Percentiles rank a stretch among this genome's conserved stretches.
These are phyloP conservation scores for Lanmaoa pseudosensibilis DNA, from an alignment of 768 basidiomycete species.

Conservation along the genomic window DNA sequence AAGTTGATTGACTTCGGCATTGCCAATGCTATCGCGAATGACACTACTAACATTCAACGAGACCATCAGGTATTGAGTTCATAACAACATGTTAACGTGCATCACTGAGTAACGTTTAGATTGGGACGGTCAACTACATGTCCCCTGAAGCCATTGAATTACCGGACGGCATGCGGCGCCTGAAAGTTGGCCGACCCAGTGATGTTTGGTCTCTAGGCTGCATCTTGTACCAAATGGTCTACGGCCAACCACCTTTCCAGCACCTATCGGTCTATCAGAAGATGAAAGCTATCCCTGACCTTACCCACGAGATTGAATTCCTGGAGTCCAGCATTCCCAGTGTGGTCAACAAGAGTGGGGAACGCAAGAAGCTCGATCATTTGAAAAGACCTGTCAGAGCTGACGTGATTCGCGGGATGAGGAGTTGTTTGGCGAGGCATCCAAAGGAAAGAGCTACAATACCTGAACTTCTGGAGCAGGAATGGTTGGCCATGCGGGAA, in stretches of 20 bases:
- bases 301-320: slow-evolving; percentile 75
- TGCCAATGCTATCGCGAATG: slow-evolving; percentile 96
- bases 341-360: slow-evolving; percentile 36
- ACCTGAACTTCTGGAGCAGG: slow-evolving; percentile 78
- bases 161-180: slow-evolving; percentile 79
- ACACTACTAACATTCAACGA: slow-evolving; percentile 96
- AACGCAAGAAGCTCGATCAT: slow-evolving; percentile 59
- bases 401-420: slow-evolving; percentile 80
- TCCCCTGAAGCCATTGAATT: slow-evolving; percentile 95
- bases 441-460: slow-evolving; percentile 87
- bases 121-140: slow-evolving; percentile 99
- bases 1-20: slow-evolving; percentile 99
- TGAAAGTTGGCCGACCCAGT: slow-evolving; percentile 93
- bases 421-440: slow-evolving; percentile 73
- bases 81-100: background rate
- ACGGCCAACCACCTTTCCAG: slow-evolving; percentile 90
- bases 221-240: slow-evolving; percentile 98
- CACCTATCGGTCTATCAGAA: slow-evolving; percentile 81
- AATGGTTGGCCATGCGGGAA: slow-evolving; percentile 66
- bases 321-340: slow-evolving; percentile 61
- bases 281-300: slow-evolving; percentile 91
- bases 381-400: slow-evolving; percentile 67
- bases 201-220: slow-evolving; percentile 99
- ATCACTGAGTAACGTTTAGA: slow-evolving; percentile 42
- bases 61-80: slow-evolving; percentile 75